A percentile compares a stretch with the other conserved stretches of the same genome.
phyloP scores from a whole-genome alignment of 2,329 filamentous ascomycete genomes.

The Hypomyces perniciosus region DNA sequence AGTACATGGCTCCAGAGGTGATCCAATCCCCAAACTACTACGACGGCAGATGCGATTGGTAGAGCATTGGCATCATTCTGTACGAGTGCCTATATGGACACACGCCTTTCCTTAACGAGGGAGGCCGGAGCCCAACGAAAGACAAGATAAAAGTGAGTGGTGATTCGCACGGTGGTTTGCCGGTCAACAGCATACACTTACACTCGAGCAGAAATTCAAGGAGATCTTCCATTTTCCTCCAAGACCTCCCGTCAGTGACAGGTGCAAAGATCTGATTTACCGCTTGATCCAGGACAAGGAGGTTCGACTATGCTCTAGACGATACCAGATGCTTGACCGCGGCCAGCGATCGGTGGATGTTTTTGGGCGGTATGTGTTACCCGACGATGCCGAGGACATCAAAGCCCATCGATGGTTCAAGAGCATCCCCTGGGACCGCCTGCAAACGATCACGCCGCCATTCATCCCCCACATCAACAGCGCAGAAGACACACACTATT shows the following conservation, averaged over 20 bases:
- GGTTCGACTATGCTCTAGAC: conserved; percentile 65
- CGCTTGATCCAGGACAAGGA: conserved; percentile 69
- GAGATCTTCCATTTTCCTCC: conserved; percentile 65
- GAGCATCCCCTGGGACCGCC: conserved; percentile 67
- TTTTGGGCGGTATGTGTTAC: conserved; percentile 61
- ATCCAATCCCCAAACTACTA: conserved; percentile 68
- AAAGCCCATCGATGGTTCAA: conserved; percentile 84
- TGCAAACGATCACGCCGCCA: conserved; percentile 67
- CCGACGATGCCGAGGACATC: conserved; percentile 82
- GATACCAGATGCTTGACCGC: conserved; percentile 64
- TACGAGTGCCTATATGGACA: conserved; percentile 92
- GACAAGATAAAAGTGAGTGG: conserved; percentile 67
- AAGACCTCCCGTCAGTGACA: conserved; percentile 57
- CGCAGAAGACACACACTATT: conserved; percentile 77
- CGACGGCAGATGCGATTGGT: conserved; percentile 93
- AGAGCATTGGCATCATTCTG: conserved; percentile 90
- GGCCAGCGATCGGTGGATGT: conserved; percentile 19
- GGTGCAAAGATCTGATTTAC: conserved; percentile 72
- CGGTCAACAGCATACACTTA: too few relatives aligned
- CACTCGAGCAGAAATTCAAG: conserved; percentile 54
- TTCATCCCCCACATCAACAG: conserved; percentile 69
- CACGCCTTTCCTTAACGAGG: conserved; percentile 81
- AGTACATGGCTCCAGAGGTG: conserved; percentile 97
- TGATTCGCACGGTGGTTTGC: not conserved
- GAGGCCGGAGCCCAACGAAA: conserved; percentile 75